phyloP scores from a whole-genome alignment of 345 rosid species.

The Nasturtium officinale region DNA sequence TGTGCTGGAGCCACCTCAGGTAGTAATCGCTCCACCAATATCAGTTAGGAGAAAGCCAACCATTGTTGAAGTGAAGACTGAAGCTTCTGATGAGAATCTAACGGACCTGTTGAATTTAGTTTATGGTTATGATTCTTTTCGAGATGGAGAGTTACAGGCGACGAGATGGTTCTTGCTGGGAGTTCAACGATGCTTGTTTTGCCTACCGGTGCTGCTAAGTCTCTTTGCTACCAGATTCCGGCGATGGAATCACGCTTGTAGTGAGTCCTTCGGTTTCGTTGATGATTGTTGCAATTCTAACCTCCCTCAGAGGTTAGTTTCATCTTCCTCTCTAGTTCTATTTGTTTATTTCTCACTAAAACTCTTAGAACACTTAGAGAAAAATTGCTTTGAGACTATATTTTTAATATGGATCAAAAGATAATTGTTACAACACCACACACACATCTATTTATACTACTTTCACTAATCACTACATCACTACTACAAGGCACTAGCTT shows the following conservation, averaged over 20 bases:
- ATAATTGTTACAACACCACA: too few relatives aligned
- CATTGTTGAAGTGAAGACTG: conserved; percentile 51
- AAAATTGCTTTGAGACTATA: too few relatives aligned
- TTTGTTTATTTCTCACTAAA: too few relatives aligned
- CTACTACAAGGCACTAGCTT: too few relatives aligned
- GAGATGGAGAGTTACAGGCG: conserved; percentile 45
- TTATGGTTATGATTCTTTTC: conserved; percentile 45
- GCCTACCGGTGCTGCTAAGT: conserved; percentile 95
- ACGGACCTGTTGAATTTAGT: conserved; percentile 42
- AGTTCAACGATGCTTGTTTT: conserved; percentile 79
- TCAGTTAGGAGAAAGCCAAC: conserved; percentile 50
- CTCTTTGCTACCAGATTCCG: conserved; percentile 92
- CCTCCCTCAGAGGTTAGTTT: too few relatives aligned
- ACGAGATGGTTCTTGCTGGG: conserved; percentile 55
- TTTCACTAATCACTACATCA: too few relatives aligned
- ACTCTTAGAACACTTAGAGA: too few relatives aligned
- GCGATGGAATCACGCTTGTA: conserved; percentile 73
- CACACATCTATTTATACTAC: too few relatives aligned
- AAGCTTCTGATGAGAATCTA: conserved; percentile 54
- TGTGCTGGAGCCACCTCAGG: conserved; percentile 9
- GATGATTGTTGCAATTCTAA: conserved; percentile 1
- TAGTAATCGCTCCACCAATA: conserved; percentile 33
- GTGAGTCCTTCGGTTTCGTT: conserved; percentile 64
- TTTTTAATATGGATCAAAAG: too few relatives aligned
- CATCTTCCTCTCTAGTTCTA: too few relatives aligned